Base-by-base conservation (phyloP, 179 eudicot genomes). In the Pouteria campechiana region DNA sequence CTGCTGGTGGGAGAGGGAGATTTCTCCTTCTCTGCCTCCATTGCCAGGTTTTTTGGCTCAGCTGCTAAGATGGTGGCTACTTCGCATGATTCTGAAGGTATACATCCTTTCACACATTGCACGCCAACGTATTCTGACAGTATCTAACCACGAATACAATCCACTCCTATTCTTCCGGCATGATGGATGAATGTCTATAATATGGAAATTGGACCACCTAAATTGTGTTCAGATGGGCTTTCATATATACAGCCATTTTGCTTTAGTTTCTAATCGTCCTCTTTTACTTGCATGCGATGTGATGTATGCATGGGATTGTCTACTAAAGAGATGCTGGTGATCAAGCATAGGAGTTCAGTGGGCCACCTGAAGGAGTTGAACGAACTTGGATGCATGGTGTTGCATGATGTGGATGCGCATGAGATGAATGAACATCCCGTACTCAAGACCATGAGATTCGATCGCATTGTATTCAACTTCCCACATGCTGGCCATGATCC, bases 401-500 rank as follows among this genome's bases (percentile, higher is more conserved):
- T 70, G 18, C 47, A 37, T 23, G 73, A 61, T 10, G 55, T 74
- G 2, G 76, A 74, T 41, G 76, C 68, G 1, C 58, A 52, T 1
- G 22, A 58, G 29, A 74, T 74, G 70, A 56, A 58, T 25, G 24
- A 51, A 6, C 68, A 66, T 32, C 24, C 6, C 27, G 58, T 67
- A 25, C 60, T 74, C 32, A 48, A 28, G 3, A 47, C 58, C 10
- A 50, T 54, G 41, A 54, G 63, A 44, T 74, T 74, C 31, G 70
- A 74, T 62, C 69, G 70, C 5, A 54, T 74, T 3, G 47, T 74
- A 24, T 74, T 57, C 57, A 74, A 74, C 40, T 74, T 74, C 51
- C 80, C 80, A 6, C 71, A 60, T 55, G 73, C 61, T 22, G 80
- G 80, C 2, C 66, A 60, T 39, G 14, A 22, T n/a, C 1, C 11